These are phyloP conservation scores for Withania somnifera DNA, from an alignment of 305 asterid species.

Conservation along the genomic window DNA sequence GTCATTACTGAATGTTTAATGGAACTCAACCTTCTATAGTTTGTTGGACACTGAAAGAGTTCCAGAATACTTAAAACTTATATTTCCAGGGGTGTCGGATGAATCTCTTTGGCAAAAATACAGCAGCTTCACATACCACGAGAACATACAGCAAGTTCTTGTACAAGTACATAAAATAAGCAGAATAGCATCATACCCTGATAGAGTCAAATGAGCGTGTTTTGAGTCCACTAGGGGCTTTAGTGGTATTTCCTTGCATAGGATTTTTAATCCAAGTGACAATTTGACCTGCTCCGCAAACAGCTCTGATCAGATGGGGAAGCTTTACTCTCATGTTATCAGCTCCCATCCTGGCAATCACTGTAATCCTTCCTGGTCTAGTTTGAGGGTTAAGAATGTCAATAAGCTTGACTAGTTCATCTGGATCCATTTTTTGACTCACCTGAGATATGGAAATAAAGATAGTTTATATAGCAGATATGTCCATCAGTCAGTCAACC, in stretches of 20 bases:
- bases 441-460: constrained; percentile 21
- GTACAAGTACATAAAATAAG: neutral
- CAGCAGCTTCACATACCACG: neutral
- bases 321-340: constrained; percentile 67
- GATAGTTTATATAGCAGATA: neutral
- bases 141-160: neutral
- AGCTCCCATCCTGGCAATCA: constrained; percentile 60
- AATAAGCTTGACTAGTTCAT: constrained; percentile 45
- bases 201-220: constrained; percentile 60
- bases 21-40: neutral
- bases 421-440: constrained; percentile 60
- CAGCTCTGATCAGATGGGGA: constrained; percentile 50
- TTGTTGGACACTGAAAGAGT: neutral
- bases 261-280: constrained; percentile 70
- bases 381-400: constrained; percentile 54
- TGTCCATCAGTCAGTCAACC: neutral
- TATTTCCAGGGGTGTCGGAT: neutral
- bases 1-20: neutral
- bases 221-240: constrained; percentile 62
- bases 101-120: neutral
- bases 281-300: constrained; percentile 52
- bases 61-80: neutral
- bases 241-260: constrained; percentile 65
- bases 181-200: constrained; percentile 23
- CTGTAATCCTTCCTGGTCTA: constrained; percentile 55